Percentiles rank a stretch among this genome's conserved stretches.
Conservation (phyloP, 139 green algal species). For the Deuterostichococcus epilithicus region DNA sequence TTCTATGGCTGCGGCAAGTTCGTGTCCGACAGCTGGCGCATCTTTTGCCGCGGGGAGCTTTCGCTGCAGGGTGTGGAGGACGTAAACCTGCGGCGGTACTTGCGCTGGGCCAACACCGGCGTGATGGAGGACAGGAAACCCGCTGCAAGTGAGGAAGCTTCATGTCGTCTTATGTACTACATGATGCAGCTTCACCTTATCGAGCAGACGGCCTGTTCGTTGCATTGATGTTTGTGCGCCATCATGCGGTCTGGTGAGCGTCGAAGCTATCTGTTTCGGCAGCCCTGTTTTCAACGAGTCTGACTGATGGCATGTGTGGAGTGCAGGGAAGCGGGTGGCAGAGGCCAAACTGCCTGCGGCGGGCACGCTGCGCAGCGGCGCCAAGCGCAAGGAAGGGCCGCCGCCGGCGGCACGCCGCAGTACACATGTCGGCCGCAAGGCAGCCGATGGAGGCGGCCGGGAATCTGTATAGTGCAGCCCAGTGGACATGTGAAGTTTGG, state of each 20-base stretch:
- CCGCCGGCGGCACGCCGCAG: too few species aligned
- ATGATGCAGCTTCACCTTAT: too few species aligned
- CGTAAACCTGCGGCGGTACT: conserved; percentile 35
- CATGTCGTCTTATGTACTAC: too few species aligned
- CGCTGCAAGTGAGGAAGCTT: background rate
- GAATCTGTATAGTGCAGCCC: too few species aligned
- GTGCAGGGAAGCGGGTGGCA: background rate
- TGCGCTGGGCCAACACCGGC: conserved; percentile 21
- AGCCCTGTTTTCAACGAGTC: too few species aligned
- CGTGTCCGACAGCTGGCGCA: conserved; percentile 44
- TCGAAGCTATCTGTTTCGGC: too few species aligned
- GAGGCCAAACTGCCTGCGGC: background rate
- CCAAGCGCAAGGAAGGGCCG: background rate
- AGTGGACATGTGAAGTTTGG: too few species aligned
- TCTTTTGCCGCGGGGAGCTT: conserved; percentile 47
- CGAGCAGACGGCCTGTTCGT: too few species aligned
- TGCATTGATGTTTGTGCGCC: too few species aligned
- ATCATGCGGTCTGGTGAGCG: too few species aligned
- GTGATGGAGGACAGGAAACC: background rate
- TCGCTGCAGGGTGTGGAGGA: conserved; percentile 20
- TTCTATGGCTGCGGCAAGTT: conserved; percentile 57
- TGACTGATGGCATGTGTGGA: background rate
- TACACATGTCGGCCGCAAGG: too few species aligned
- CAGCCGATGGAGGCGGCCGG: too few species aligned
- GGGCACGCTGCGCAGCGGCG: background rate